These are phyloP conservation scores for Chrysanthemum seticuspe DNA, from an alignment of 129 eudicot genomes.

Conservation along the genomic window DNA sequence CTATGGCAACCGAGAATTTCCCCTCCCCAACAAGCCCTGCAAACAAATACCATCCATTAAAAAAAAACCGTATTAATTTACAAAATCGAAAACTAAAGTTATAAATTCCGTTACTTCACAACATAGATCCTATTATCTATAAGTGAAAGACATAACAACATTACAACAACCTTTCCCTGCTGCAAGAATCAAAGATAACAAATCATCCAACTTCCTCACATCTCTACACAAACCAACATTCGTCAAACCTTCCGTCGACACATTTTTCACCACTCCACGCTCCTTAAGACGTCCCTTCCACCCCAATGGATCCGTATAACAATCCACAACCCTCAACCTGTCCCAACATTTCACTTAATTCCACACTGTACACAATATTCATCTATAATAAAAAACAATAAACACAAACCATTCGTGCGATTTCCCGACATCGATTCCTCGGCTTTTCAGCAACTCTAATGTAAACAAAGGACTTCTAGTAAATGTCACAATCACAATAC, in stretches of 20 bases:
- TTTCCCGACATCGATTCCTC: constrained; percentile 42
- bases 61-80: neutral
- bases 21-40: constrained; percentile 70
- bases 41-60: constrained; percentile 23
- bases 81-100: neutral
- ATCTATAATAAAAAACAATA: neutral
- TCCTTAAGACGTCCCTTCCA: constrained; percentile 79
- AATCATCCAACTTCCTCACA: constrained; percentile 67
- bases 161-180: constrained; percentile 59
- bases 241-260: constrained; percentile 34
- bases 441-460: constrained; percentile 50
- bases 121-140: neutral
- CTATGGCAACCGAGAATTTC: constrained; percentile 84
- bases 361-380: constrained; percentile 1
- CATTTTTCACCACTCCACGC: constrained; percentile 46
- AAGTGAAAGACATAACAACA: neutral
- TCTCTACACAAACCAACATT: constrained; percentile 51
- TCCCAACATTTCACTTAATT: neutral
- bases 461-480: constrained; percentile 67
- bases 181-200: constrained; percentile 54
- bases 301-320: constrained; percentile 93
- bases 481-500: constrained; percentile 65
- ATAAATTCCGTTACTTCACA: neutral
- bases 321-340: constrained; percentile 89
- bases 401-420: constrained; percentile 53